Evolutionary conservation across 2,329 filamentous ascomycete species (phyloP), one percentile per base, ranked within the genome.

Genomic region (Fusarium sp.): DNA sequence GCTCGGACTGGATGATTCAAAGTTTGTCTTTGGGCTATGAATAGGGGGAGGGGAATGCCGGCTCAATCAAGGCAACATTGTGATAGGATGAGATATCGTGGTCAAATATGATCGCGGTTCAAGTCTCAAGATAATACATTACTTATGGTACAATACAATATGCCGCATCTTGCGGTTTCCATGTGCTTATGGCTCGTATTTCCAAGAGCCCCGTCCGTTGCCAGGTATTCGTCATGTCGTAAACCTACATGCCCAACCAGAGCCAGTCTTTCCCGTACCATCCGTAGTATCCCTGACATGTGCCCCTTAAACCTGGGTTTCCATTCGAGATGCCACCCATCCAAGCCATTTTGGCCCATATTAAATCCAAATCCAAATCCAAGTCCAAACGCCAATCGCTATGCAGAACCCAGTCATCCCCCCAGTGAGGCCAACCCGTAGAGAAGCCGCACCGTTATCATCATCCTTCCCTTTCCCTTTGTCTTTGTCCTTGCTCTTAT

Each of bases 351-450:
- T 51, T n/a, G 18, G 27, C 44, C n/a, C 42, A 20, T 53, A 34
- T 72, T 68, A 73, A 74, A 74, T 65, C 74, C 62, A 80, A 71
- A 79, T 55, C 76, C 77, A 73, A 74, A 74, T 65, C 74, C 62
- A 80, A 71, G 78, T 56, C 76, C 77, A 79, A 76, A 80, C 78
- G 76, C 81, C 78, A 70, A 80, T 76, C 72, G 78, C 78, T 76
- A 83, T 80, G 77, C 78, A 81, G 54, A 79, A 67, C 44, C 65
- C 69, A 58, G 67, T 57, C 29, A 73, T 58, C n/a, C 66, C 66
- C 25, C 63, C 69, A 49, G 33, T 71, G 57, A 42, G 73, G 70
- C 38, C 56, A 23, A 68, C 64, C 11, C 58, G 50, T 4, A 34
- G 42, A 31, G 57, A 61, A 40, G 36, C 31, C 27, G 67, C 70